Conservation (phyloP, 495 filamentous ascomycete genomes). For the Apiosordaria backusii region DNA sequence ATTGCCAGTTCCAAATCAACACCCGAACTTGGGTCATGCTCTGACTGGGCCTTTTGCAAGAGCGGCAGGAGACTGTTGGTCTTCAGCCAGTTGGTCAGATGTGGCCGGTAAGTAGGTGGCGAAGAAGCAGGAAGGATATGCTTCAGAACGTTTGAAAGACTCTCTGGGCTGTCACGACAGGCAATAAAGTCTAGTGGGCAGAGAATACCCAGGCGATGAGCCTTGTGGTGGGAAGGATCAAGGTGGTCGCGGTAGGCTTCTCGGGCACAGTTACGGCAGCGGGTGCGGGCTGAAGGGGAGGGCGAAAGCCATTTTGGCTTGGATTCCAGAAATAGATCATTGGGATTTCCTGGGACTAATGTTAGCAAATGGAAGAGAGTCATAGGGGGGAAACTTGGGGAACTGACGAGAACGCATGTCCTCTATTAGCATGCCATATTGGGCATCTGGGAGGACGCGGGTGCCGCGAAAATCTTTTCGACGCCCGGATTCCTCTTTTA, state of each 20-base stretch:
- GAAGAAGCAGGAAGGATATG: constrained; percentile 5
- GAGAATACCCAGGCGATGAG: constrained; percentile 11
- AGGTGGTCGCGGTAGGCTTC: constrained; percentile 44
- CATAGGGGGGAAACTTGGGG: constrained; percentile 8
- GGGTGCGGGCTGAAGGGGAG: constrained; percentile 69
- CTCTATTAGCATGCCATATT: constrained; percentile 69
- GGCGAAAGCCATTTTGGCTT: constrained; percentile 95
- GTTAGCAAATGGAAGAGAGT: background rate
- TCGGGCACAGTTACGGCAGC: constrained; percentile 86
- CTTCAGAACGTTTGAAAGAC: constrained; percentile 9
- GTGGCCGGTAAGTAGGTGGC: background rate
- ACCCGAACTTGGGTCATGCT: constrained; percentile 43
- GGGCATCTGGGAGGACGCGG: constrained; percentile 53
- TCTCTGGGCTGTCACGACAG: background rate
- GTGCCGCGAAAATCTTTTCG: constrained; percentile 50
- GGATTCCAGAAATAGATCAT: constrained; percentile 63
- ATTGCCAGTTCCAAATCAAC: constrained; percentile 54
- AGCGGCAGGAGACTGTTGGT: constrained; percentile 38
- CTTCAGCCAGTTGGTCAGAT: constrained; percentile 27
- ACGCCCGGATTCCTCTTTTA: constrained; percentile 36
- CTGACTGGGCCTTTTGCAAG: constrained; percentile 48
- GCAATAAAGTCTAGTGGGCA: constrained; percentile 31
- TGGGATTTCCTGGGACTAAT: constrained; percentile 23
- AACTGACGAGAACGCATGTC: constrained; percentile 62
- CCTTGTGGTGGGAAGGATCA: constrained; percentile 9